Conservation (phyloP, 148 eudicot species). For the Nepenthes gracilis region DNA sequence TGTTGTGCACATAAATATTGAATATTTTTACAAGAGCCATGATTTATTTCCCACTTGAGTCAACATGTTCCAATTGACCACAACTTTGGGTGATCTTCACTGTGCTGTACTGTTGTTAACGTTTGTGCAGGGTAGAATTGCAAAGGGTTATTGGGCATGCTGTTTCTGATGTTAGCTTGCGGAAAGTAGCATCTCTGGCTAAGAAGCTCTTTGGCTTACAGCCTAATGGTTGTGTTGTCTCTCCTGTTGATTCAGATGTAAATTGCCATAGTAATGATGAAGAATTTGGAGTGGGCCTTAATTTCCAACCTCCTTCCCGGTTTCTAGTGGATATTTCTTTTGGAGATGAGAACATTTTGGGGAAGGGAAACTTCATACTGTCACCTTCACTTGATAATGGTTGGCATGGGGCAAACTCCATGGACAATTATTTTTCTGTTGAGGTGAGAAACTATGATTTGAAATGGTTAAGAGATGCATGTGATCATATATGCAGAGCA, state of each 20-base stretch:
- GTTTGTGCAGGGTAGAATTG: conserved; percentile 53
- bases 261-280: conserved; percentile 23
- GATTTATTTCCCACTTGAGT: background rate
- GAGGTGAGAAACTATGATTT: conserved; percentile 52
- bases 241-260: conserved; percentile 15
- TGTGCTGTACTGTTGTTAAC: conserved; percentile 2
- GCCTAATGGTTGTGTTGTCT: conserved; percentile 24
- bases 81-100: conserved; percentile 6
- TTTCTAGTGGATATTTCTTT: conserved; percentile 61
- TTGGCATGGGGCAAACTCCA: conserved; percentile 29
- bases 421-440: conserved; percentile 16
- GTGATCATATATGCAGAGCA: conserved; percentile 54
- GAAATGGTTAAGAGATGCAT: conserved; percentile 69
- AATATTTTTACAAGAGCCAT: background rate
- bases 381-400: conserved; percentile 33
- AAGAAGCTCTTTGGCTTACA: conserved; percentile 46
- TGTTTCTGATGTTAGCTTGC: conserved; percentile 40
- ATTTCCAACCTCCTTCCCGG: conserved; percentile 64
- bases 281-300: conserved; percentile 80
- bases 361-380: conserved; percentile 24
- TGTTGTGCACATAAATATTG: background rate
- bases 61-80: background rate
- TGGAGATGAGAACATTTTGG: conserved; percentile 45
- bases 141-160: conserved; percentile 60
- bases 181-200: conserved; percentile 44